Evolutionary conservation across 176 grass and related monocot genomes (phyloP).

Genomic region (Hyparrhenia diplandra): DNA sequence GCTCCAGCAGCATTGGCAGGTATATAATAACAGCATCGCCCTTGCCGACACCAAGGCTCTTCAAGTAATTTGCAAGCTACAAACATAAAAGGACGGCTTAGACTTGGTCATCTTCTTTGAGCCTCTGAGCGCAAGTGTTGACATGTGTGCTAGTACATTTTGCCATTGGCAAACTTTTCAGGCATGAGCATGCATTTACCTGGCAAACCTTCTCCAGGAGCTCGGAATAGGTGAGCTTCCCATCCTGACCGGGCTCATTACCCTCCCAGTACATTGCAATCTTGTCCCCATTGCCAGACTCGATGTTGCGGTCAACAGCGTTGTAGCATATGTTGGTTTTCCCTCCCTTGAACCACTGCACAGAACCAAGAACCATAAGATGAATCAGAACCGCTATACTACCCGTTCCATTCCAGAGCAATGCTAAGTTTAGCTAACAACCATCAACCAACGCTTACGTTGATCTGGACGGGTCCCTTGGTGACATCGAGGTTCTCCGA

Average conservation of each 20-base stretch:
- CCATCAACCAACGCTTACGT: conserved; percentile 23
- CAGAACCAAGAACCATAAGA: conserved; percentile 3
- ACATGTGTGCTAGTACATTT: not conserved
- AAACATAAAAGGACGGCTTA: not conserved
- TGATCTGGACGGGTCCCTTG: conserved; percentile 59
- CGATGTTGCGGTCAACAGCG: conserved; percentile 71
- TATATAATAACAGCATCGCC: conserved; percentile 94
- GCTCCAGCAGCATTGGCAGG: conserved; percentile 91
- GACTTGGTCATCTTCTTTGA: not conserved
- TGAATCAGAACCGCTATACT: not conserved
- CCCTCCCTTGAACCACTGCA: conserved; percentile 93
- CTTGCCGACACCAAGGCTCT: conserved; percentile 73
- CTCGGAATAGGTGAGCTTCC: conserved; percentile 75
- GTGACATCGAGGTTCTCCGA: conserved; percentile 78
- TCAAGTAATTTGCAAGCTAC: conserved; percentile 96
- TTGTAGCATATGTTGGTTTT: conserved; percentile 96
- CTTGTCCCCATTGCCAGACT: conserved; percentile 76
- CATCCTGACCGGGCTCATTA: conserved; percentile 57
- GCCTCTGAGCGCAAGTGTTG: conserved; percentile 21
- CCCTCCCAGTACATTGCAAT: conserved; percentile 90
- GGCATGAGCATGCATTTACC: conserved; percentile 37
- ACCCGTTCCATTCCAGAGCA: not conserved
- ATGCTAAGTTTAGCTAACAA: conserved; percentile 15
- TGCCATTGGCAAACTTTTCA: not conserved
- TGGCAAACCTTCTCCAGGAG: conserved; percentile 95